Evolutionary conservation across 768 basidiomycete species (phyloP).

Genomic region (Suillus cothurnatus): DNA sequence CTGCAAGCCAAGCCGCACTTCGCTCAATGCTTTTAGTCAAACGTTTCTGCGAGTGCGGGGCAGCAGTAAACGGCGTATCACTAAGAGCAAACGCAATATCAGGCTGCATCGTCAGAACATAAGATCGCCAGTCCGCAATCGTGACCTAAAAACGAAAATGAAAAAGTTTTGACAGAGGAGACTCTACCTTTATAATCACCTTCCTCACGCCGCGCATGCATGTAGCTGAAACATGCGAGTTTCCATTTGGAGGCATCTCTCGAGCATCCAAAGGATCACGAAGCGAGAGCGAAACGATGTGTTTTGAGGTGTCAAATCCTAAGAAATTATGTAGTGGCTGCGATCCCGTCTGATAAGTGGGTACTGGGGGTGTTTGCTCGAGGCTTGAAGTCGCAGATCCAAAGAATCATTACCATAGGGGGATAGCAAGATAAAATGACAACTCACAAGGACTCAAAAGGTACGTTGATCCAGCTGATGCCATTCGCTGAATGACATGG

Average conservation of each 20-base stretch:
- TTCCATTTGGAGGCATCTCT: slow-evolving; percentile 76
- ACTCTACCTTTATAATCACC: slow-evolving; percentile 39
- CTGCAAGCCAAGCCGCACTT: slow-evolving; percentile 61
- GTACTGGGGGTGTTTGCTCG: slow-evolving; percentile 67
- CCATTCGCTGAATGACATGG: slow-evolving; percentile 48
- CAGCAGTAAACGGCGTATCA: slow-evolving; percentile 66
- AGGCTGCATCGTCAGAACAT: slow-evolving; percentile 55
- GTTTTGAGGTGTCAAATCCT: slow-evolving; percentile 49
- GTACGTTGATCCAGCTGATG: slow-evolving; percentile 66
- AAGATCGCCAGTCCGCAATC: slow-evolving; percentile 54
- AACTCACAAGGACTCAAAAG: slow-evolving; percentile 84
- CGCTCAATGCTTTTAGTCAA: slow-evolving; percentile 76
- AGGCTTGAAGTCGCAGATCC: slow-evolving; percentile 42
- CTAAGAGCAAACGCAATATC: slow-evolving; percentile 73
- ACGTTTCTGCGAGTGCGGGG: slow-evolving; percentile 77
- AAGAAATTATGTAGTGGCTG: slow-evolving; percentile 67
- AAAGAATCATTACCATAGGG: neutral
- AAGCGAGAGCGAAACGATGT: slow-evolving; percentile 60
- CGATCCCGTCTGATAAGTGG: slow-evolving; percentile 54
- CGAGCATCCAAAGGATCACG: slow-evolving; percentile 66
- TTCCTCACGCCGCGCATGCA: slow-evolving; percentile 73
- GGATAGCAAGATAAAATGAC: slow-evolving; percentile 5
- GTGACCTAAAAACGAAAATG: slow-evolving; percentile 46
- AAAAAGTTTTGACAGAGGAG: neutral
- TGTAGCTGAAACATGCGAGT: slow-evolving; percentile 53